These are phyloP conservation scores for Pseudevernia furfuracea DNA, from an alignment of 495 filamentous ascomycete genomes.

Conservation along the genomic window DNA sequence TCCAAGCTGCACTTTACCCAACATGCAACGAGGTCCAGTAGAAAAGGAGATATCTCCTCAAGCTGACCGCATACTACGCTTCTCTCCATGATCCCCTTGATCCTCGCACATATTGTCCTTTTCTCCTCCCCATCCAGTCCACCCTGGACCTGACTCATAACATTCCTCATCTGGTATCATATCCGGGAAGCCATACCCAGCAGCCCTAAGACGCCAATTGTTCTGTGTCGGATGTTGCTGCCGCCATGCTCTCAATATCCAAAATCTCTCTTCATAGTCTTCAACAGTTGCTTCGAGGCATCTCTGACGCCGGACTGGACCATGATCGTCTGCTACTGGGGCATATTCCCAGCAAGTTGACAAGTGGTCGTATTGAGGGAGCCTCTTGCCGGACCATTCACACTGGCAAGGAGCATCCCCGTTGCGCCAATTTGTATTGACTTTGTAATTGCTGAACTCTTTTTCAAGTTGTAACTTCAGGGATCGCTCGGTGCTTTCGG, in stretches of 20 bases:
- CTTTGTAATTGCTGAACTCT: constrained; percentile 16
- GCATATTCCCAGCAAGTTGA: constrained; percentile 3
- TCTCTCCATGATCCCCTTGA: not conserved
- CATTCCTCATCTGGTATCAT: constrained; percentile 23
- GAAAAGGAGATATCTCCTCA: not conserved
- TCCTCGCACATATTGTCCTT: constrained; percentile 15
- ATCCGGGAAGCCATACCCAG: constrained; percentile 33
- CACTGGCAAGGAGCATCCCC: constrained; percentile 15
- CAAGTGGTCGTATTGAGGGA: not conserved
- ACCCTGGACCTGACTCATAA: constrained; percentile 31
- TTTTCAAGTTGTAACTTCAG: constrained; percentile 18
- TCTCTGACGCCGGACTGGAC: not conserved
- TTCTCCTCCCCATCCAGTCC: constrained; percentile 18
- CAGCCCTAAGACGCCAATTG: constrained; percentile 27
- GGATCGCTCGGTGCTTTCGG: not conserved
- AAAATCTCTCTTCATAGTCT: constrained; percentile 30
- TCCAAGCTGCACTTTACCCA: not conserved
- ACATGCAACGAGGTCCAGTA: not conserved
- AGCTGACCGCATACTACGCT: not conserved
- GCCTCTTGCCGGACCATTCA: constrained; percentile 17
- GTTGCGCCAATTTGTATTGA: constrained; percentile 1
- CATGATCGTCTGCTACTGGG: not conserved
- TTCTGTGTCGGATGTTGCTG: constrained; percentile 34
- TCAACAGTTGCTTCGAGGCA: constrained; percentile 22
- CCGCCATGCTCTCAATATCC: constrained; percentile 38